These are phyloP conservation scores for Nidula microcarpa DNA, from an alignment of 768 basidiomycete species.

Conservation along the genomic window DNA sequence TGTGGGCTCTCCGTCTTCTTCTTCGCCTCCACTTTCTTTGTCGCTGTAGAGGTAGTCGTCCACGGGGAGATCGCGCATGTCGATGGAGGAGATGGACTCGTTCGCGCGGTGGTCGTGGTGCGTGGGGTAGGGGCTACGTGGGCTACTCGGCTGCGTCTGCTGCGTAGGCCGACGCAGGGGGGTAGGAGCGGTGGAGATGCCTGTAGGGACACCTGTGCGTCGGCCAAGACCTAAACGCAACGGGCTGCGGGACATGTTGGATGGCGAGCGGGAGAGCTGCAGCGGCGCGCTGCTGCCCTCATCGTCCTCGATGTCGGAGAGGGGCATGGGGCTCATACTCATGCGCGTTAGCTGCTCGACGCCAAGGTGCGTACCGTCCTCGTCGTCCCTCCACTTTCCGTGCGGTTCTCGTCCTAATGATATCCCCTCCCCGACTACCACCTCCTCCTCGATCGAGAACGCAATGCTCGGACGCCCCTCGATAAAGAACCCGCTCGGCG, in stretches of 20 bases:
- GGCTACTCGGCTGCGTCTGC: no score
- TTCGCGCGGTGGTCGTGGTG: slow-evolving; percentile 16
- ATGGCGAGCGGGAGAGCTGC: no score
- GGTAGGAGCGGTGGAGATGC: no score
- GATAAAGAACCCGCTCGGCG: background rate
- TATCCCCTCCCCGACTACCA: background rate
- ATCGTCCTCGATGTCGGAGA: slow-evolving; percentile 24
- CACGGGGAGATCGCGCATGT: slow-evolving; percentile 23
- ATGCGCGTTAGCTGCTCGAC: slow-evolving; percentile 7
- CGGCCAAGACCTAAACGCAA: background rate
- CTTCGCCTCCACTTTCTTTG: slow-evolving; percentile 7
- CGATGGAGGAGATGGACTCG: slow-evolving; percentile 34
- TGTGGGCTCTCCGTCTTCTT: slow-evolving; percentile 2
- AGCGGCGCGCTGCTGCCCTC: slow-evolving; percentile 2
- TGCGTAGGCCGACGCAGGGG: no score
- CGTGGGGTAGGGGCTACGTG: background rate
- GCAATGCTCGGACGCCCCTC: slow-evolving; percentile 18
- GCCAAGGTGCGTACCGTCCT: background rate
- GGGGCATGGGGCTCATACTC: slow-evolving; percentile 18
- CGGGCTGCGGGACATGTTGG: background rate
- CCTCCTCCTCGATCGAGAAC: slow-evolving; percentile 20
- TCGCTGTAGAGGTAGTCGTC: background rate
- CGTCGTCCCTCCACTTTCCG: background rate
- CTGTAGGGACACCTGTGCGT: no score
- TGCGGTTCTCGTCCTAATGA: background rate